Evolutionary conservation across 208 protist genomes (phyloP).

Genomic region (Vickermania ingenoplastis): DNA sequence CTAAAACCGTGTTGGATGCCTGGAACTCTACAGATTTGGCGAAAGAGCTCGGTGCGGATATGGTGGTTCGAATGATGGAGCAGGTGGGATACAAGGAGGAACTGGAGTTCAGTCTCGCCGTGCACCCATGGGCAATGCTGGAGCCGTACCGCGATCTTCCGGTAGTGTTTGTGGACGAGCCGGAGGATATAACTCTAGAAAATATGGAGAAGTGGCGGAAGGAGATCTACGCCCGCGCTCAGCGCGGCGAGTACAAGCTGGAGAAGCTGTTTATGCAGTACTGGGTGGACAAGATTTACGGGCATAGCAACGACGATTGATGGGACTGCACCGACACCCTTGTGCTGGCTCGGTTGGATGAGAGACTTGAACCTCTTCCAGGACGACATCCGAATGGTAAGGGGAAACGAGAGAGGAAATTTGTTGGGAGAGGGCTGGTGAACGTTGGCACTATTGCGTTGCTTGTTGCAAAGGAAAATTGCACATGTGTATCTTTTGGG

Average conservation of each 20-base stretch:
- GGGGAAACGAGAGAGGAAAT: background rate
- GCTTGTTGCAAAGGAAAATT: background rate
- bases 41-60: too few relatives aligned
- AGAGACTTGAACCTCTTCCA: background rate
- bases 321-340: too few relatives aligned
- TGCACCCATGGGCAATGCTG: background rate
- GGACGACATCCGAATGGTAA: background rate
- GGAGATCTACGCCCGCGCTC: background rate
- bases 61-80: too few relatives aligned
- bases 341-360: background rate
- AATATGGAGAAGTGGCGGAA: background rate
- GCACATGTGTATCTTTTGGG: too few relatives aligned
- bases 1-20: background rate
- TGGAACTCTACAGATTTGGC: too few relatives aligned
- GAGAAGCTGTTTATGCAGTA: slow-evolving; percentile 1
- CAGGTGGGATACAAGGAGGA: background rate
- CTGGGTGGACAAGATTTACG: background rate
- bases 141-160: background rate
- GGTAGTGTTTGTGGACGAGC: background rate
- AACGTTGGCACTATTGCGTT: background rate
- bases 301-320: background rate
- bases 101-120: background rate
- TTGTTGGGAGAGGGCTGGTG: background rate
- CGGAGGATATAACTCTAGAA: background rate
- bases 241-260: background rate